Percentiles rank a stretch among this genome's conserved stretches.
phyloP scores from a whole-genome alignment of 2,329 filamentous ascomycete genomes.

The Neocatenulostroma microsporum region DNA sequence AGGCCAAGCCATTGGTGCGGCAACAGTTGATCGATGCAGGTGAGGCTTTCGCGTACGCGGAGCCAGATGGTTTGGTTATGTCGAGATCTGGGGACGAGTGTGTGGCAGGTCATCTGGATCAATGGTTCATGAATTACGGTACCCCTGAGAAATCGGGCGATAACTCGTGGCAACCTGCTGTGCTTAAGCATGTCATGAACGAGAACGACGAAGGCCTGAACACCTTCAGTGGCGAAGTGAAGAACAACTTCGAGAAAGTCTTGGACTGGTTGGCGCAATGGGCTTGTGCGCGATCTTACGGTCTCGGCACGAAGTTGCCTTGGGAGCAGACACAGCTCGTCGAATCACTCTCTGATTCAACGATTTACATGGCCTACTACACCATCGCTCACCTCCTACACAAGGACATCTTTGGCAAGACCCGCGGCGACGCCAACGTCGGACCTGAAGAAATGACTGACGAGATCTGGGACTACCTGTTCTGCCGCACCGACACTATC shows the following conservation, averaged over 20 bases:
- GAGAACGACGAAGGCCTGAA: conserved; percentile 62
- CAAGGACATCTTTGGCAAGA: conserved; percentile 75
- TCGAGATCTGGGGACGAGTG: conserved; percentile 88
- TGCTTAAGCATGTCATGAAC: conserved; percentile 62
- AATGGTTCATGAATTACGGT: conserved; percentile 98
- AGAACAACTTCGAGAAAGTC: conserved; percentile 65
- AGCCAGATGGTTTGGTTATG: conserved; percentile 83
- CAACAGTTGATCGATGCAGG: conserved; percentile 67
- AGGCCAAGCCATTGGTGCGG: conserved; percentile 77
- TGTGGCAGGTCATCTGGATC: conserved; percentile 84
- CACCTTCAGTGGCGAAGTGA: conserved; percentile 59
- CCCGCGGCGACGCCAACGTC: conserved; percentile 60
- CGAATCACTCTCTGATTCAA: conserved; percentile 84
- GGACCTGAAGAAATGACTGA: conserved; percentile 82
- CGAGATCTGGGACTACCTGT: conserved; percentile 94
- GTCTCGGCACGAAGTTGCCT: conserved; percentile 85
- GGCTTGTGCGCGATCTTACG: conserved; percentile 88
- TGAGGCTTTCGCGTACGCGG: conserved; percentile 83
- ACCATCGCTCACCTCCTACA: conserved; percentile 50
- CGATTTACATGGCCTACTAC: conserved; percentile 83
- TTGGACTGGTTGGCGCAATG: conserved; percentile 91
- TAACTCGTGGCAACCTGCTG: conserved; percentile 67
- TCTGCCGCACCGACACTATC: conserved; percentile 66
- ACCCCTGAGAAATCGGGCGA: conserved; percentile 56
- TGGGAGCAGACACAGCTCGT: conserved; percentile 91